phyloP scores from a whole-genome alignment of 352 stramenopile genomes.

The Blastocystis sp. region DNA sequence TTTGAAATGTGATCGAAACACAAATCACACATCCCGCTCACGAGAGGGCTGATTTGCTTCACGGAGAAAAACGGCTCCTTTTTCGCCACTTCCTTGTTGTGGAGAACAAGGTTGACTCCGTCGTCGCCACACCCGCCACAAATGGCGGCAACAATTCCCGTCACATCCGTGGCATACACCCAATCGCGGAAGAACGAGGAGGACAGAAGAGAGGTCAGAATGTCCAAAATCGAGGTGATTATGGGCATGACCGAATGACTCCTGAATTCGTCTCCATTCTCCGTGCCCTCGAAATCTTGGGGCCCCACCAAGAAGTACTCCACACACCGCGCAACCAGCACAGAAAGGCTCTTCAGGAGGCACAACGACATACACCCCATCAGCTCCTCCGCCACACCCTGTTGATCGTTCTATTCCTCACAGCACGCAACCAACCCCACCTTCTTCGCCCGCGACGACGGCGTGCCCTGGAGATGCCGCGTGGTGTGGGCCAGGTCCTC shows the following conservation, averaged over 20 bases:
- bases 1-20: not conserved
- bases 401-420: not conserved
- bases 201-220: not conserved
- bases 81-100: not conserved
- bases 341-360: not conserved
- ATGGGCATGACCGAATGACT: constrained; percentile 15
- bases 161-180: not conserved
- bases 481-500: not conserved
- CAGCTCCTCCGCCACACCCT: not conserved
- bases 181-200: not conserved
- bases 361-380: not conserved
- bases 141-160: not conserved
- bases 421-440: not conserved
- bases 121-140: not conserved
- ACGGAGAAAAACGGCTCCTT: constrained; percentile 4
- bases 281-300: constrained; percentile 16
- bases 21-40: not conserved
- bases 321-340: not conserved
- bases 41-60: constrained; percentile 1
- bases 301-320: not conserved
- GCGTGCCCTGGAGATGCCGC: not conserved
- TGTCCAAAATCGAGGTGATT: constrained; percentile 31
- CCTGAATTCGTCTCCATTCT: constrained; percentile 35
- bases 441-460: not conserved
- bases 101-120: not conserved